Evolutionary conservation across 495 filamentous ascomycete species (phyloP), one percentile per base, ranked within the genome.

Genomic region (Aspergillus conjunctus): DNA sequence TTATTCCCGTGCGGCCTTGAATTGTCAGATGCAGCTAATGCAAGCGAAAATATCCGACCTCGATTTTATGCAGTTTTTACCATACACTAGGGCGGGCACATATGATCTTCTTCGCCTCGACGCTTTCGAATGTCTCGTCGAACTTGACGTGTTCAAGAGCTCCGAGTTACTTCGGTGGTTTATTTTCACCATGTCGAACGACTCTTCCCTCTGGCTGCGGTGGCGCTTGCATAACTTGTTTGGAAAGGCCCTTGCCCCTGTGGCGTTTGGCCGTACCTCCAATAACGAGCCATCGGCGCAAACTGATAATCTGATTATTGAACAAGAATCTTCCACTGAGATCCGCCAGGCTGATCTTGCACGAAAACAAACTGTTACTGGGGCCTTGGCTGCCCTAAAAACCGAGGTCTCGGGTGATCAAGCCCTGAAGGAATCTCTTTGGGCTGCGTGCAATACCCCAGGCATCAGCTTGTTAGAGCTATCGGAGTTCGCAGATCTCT

Each of bases 151-250:
- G 48, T 77, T 92, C 34, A 77, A 82, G 31, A 83, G 83, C 52
- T 75, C 83, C 10, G 73, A 80, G 2, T 78, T 96, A 22, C 65
- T 92, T 41, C 79, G 79, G 54, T 88, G 90, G 68, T 83, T 96
- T 49, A 79, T 96, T 12, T 83, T 83, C 53, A 80, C 83, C 26
- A 77, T 95, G 67, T 89, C 85, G 21, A 85, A 83, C 6, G 93
- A 97, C 70, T 82, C 83, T 12, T 97, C 94, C 1, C 86, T 91
- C 2, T 93, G 87, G 70, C 81, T 96, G 32, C 87, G 95, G 18
- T 79, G 85, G 30, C 79, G 81, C 18, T 78, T 96, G 7, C 84
- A 90, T 58, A 78, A 79, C 57, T 69, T 87, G 0, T 86, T 98
- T 68, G 85, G 82, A 54, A 82, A 79, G 53, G 88, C 86, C 1